These are phyloP conservation scores for Aureobasidium subglaciale DNA, from an alignment of 2,329 filamentous ascomycete genomes.

Conservation along the genomic window DNA sequence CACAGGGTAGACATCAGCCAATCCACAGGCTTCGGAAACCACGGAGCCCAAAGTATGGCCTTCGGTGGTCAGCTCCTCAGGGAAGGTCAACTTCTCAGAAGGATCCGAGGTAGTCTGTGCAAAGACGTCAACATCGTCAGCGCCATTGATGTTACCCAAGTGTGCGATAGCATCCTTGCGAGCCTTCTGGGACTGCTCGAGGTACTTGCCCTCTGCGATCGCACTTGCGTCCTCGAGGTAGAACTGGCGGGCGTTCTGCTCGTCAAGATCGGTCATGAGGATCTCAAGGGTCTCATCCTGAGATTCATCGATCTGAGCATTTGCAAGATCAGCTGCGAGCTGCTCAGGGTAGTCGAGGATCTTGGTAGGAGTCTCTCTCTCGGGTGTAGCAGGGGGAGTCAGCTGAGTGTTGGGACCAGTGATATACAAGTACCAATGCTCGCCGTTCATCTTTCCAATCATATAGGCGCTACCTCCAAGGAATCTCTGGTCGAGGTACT, in stretches of 20 bases:
- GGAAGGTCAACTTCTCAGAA: conserved; percentile 50
- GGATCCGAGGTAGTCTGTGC: conserved; percentile 63
- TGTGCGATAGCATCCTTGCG: conserved; percentile 53
- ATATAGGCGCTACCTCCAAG: conserved; percentile 92
- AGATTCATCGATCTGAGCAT: conserved; percentile 36
- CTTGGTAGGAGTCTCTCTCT: conserved; percentile 50
- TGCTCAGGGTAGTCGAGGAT: conserved; percentile 50
- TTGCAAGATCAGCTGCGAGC: conserved; percentile 20
- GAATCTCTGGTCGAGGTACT: conserved; percentile 86
- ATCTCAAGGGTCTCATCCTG: conserved; percentile 70
- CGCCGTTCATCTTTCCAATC: conserved; percentile 99
- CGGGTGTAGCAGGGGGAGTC: conserved; percentile 75
- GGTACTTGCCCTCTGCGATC: conserved; percentile 75
- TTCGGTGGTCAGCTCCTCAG: conserved; percentile 77
- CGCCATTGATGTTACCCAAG: conserved; percentile 48
- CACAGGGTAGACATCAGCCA: conserved; percentile 81
- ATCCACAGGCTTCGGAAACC: conserved; percentile 81
- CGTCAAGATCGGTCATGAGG: conserved; percentile 62
- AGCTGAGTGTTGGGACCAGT: conserved; percentile 75
- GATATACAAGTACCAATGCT: conserved; percentile 98
- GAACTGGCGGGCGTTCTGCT: conserved; percentile 60
- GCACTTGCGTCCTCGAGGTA: conserved; percentile 76
- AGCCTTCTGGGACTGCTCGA: conserved; percentile 58
- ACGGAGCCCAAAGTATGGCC: conserved; percentile 89
- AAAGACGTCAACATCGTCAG: conserved; percentile 62